These are phyloP conservation scores for Kwoniella sp. DNA, from an alignment of 768 basidiomycete genomes.

Conservation along the genomic window DNA sequence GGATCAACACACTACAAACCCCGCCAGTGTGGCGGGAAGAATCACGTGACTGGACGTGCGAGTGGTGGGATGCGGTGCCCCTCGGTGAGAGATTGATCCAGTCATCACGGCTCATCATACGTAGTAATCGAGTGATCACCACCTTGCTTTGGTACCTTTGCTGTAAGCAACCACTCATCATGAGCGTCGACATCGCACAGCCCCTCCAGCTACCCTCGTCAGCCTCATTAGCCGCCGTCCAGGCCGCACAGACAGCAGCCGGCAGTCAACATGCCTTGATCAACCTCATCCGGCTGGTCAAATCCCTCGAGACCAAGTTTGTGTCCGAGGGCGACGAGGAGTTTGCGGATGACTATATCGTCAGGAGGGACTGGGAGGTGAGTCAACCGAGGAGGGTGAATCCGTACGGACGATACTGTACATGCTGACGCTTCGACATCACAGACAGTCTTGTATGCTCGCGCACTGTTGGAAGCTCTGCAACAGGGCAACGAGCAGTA, in stretches of 20 bases:
- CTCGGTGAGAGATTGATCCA: too few relatives aligned
- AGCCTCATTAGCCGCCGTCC: conserved; percentile 9
- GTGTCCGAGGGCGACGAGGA: conserved; percentile 18
- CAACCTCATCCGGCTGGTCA: conserved; percentile 36
- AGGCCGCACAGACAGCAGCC: conserved; percentile 29
- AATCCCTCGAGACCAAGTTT: conserved; percentile 24
- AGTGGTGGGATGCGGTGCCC: too few relatives aligned
- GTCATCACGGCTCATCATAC: too few relatives aligned
- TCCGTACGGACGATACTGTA: too few relatives aligned
- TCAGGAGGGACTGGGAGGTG: conserved; percentile 34
- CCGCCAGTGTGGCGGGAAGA: too few relatives aligned
- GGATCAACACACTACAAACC: too few relatives aligned
- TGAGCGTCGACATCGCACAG: background rate
- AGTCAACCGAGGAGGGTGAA: too few relatives aligned
- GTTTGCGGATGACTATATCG: background rate
- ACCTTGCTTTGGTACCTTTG: too few relatives aligned
- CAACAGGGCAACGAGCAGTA: conserved; percentile 19
- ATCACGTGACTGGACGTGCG: too few relatives aligned
- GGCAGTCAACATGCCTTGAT: conserved; percentile 35
- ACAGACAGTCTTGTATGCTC: conserved; percentile 31
- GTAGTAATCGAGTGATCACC: too few relatives aligned
- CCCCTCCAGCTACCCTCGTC: background rate
- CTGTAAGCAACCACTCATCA: too few relatives aligned
- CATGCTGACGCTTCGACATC: too few relatives aligned
- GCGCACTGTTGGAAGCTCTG: conserved; percentile 21